Evolutionary conservation across 331 rosid species (phyloP), one percentile per base, ranked within the genome.

Genomic region (Spiraea crenata): DNA sequence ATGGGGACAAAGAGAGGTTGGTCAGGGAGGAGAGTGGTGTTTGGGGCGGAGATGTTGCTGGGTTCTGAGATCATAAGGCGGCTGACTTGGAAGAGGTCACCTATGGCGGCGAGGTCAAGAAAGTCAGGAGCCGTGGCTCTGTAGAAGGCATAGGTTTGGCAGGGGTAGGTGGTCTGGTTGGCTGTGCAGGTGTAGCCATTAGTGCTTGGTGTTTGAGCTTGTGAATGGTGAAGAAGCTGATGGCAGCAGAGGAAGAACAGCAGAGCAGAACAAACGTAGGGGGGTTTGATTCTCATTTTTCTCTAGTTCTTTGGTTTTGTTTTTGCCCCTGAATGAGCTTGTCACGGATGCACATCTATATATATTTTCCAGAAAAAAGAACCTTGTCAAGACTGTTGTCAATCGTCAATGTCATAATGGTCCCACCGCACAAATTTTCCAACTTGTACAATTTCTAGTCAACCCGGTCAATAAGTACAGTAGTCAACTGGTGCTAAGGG

Each of bases 31-130:
- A 95, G 79, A 8, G 89, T 52, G 0, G 86, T 6, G 1, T 85
- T 80, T 12, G 89, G 81, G 61, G 86, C 67, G 6, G 97, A 80
- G 42, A 95, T 86, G 79, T 91, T 95, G 73, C 90, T 86, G 4
- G 89, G 90, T 0, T 62, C 34, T 1, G 99, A 63, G 10, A 95
- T 89, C 79, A 74, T 65, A 63, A 78, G 83, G 39, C 97, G 88
- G 80, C 95, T 89, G 9, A 91, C 55, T 7, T 78, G 61, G 77
- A 95, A 95, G 65, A 95, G 97, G 75, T 95, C 99, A 3, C 45
- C 96, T 14, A 95, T 65, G 77, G 97, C 16, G 25, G 82, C 96
- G 9, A 95, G 77, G 79, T 91, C 87, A 2, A 87, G 89, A 64
- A 84, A 91, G 62, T 84, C 37, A 1, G 99, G 97, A 7, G 80